Evolutionary conservation across 345 rosid genomes (phyloP).

Genomic region (Citrus trifoliata): DNA sequence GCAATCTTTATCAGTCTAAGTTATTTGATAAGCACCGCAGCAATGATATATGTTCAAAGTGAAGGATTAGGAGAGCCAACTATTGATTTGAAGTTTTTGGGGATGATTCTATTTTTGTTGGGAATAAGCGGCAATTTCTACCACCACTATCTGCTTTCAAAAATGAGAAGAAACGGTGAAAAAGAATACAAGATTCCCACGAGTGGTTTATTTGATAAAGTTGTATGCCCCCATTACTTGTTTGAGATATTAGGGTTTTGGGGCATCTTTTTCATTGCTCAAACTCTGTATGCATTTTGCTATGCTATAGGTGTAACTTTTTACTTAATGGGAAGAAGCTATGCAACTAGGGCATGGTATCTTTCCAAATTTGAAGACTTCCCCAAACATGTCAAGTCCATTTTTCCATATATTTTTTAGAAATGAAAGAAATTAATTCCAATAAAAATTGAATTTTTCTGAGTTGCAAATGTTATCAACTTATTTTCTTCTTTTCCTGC

Average conservation of each 20-base stretch:
- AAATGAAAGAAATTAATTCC: neutral
- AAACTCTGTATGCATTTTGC: conserved; percentile 42
- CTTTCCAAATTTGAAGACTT: conserved; percentile 64
- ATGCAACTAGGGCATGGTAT: conserved; percentile 70
- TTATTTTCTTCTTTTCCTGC: too few relatives aligned
- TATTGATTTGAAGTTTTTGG: conserved; percentile 38
- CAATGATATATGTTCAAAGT: conserved; percentile 45
- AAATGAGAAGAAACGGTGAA: conserved; percentile 36
- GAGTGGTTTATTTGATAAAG: conserved; percentile 55
- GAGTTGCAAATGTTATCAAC: neutral
- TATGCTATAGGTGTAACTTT: conserved; percentile 33
- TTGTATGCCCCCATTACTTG: conserved; percentile 75
- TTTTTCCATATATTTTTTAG: conserved; percentile 59
- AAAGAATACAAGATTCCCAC: conserved; percentile 63
- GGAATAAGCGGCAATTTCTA: conserved; percentile 74
- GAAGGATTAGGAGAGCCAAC: conserved; percentile 38
- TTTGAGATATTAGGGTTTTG: conserved; percentile 63
- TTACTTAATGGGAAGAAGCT: conserved; percentile 63
- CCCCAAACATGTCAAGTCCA: conserved; percentile 48
- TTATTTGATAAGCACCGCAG: conserved; percentile 36
- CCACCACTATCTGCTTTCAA: conserved; percentile 68
- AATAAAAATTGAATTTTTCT: too few relatives aligned
- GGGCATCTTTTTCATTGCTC: conserved; percentile 57
- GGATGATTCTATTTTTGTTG: conserved; percentile 43
- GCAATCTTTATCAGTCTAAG: conserved; percentile 23